These are phyloP conservation scores for Cladophialophora chaetospira DNA, from an alignment of 2,329 filamentous ascomycete genomes.

Conservation along the genomic window DNA sequence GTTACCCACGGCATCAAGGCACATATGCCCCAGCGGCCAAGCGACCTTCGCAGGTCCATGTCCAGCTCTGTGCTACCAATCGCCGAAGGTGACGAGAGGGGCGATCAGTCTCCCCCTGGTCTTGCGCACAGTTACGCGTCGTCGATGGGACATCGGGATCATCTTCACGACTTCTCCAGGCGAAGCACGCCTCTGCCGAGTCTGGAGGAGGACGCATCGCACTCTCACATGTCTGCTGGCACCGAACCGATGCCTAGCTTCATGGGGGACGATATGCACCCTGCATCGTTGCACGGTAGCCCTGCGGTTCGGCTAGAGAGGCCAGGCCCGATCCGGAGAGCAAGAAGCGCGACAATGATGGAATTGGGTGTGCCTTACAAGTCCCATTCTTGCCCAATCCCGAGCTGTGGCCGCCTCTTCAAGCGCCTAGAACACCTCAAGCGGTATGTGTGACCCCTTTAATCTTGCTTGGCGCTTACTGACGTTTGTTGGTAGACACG, in stretches of 20 bases:
- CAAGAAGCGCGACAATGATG: constrained; percentile 93
- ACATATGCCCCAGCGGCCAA: constrained; percentile 73
- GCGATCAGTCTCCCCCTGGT: constrained; percentile 76
- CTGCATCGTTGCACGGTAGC: constrained; percentile 58
- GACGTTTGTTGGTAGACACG: constrained; percentile 71
- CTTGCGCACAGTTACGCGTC: constrained; percentile 71
- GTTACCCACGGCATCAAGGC: constrained; percentile 46
- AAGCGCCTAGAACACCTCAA: constrained; percentile 99
- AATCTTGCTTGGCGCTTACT: constrained; percentile 52
- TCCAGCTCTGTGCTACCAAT: constrained; percentile 84
- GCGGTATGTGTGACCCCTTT: constrained; percentile 67
- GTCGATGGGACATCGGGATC: constrained; percentile 73
- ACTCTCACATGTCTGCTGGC: constrained; percentile 63
- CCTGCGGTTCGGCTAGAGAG: constrained; percentile 60
- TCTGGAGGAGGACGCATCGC: constrained; percentile 78
- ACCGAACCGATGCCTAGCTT: constrained; percentile 70
- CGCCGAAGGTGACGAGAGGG: constrained; percentile 75
- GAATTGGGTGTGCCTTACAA: constrained; percentile 95
- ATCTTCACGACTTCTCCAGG: constrained; percentile 77
- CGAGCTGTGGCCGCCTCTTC: constrained; percentile 93
- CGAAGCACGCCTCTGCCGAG: constrained; percentile 88
- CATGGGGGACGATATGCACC: constrained; percentile 63
- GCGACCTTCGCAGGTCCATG: constrained; percentile 86
- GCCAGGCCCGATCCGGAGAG: constrained; percentile 80
- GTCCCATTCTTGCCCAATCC: constrained; percentile 98